phyloP scores from a whole-genome alignment of 345 rosid species.

The Erucastrum elatum region DNA sequence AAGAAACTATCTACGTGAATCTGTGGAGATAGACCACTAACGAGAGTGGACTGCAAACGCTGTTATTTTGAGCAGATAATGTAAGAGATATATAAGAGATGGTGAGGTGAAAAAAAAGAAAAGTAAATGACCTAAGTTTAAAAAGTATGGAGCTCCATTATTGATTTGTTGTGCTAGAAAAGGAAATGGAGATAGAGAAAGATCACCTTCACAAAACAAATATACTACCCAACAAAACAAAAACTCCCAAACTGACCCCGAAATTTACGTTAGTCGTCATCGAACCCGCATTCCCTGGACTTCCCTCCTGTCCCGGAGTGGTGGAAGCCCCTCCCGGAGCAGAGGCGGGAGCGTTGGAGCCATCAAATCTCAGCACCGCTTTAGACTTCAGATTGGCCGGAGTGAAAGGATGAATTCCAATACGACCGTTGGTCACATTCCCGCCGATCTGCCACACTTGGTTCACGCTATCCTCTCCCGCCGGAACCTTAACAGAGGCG shows the following conservation, averaged over 20 bases:
- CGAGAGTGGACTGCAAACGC: not conserved
- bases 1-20: not conserved
- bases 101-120: not conserved
- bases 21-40: not conserved
- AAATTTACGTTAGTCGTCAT: not conserved
- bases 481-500: constrained; percentile 61
- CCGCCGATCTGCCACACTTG: constrained; percentile 91
- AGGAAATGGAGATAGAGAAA: not conserved
- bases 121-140: constrained; percentile 17
- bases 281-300: constrained; percentile 37
- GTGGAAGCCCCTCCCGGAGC: constrained; percentile 24
- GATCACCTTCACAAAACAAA: constrained; percentile 22
- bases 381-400: constrained; percentile 36
- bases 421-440: constrained; percentile 39
- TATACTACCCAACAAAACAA: constrained; percentile 22
- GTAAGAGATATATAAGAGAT: not conserved
- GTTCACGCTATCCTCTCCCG: constrained; percentile 47
- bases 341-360: not conserved
- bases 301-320: constrained; percentile 13
- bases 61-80: not conserved
- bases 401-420: constrained; percentile 34
- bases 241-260: constrained; percentile 33
- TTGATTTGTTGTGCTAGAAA: constrained; percentile 20
- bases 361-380: constrained; percentile 21
- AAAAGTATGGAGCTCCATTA: constrained; percentile 26